Percentiles rank a stretch among this genome's conserved stretches.
These are phyloP conservation scores for Backusella tuberculispora DNA, from an alignment of 192 early-diverging fungal genomes.

Conservation along the genomic window DNA sequence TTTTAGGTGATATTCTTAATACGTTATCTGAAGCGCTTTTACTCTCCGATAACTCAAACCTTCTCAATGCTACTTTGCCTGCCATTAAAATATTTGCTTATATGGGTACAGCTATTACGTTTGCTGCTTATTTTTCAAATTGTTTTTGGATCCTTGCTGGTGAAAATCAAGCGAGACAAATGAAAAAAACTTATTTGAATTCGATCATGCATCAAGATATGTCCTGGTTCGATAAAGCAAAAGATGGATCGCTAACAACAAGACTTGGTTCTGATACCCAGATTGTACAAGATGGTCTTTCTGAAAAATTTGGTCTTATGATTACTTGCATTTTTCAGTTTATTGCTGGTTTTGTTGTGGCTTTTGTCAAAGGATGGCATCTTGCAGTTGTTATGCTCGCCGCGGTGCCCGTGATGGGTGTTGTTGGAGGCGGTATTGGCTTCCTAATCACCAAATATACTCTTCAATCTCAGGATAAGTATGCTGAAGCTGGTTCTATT, in stretches of 20 bases:
- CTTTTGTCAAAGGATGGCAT: constrained; percentile 46
- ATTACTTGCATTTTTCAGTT: constrained; percentile 67
- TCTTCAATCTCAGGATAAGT: constrained; percentile 56
- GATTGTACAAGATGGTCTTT: constrained; percentile 84
- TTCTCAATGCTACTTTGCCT: constrained; percentile 23
- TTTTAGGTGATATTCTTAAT: constrained; percentile 36
- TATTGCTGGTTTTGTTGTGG: constrained; percentile 73
- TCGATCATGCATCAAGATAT: constrained; percentile 84
- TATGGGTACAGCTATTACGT: constrained; percentile 58
- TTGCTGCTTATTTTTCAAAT: constrained; percentile 62
- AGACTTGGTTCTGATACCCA: constrained; percentile 84
- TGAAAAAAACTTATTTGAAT: constrained; percentile 73
- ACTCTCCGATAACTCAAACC: neutral
- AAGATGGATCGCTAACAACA: constrained; percentile 83
- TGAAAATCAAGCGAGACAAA: constrained; percentile 60
- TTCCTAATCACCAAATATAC: constrained; percentile 49
- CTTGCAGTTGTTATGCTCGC: constrained; percentile 79
- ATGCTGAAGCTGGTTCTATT: constrained; percentile 81
- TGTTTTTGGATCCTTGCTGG: constrained; percentile 54
- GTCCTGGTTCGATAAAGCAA: constrained; percentile 78
- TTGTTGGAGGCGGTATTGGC: constrained; percentile 26
- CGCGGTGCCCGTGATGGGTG: constrained; percentile 71
- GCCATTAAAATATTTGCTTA: constrained; percentile 52
- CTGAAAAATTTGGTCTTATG: constrained; percentile 79
- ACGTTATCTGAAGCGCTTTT: constrained; percentile 13